Evolutionary conservation across 2,329 filamentous ascomycete species (phyloP), one percentile per base, ranked within the genome.

Genomic region (Trichoderma afroharzianum): DNA sequence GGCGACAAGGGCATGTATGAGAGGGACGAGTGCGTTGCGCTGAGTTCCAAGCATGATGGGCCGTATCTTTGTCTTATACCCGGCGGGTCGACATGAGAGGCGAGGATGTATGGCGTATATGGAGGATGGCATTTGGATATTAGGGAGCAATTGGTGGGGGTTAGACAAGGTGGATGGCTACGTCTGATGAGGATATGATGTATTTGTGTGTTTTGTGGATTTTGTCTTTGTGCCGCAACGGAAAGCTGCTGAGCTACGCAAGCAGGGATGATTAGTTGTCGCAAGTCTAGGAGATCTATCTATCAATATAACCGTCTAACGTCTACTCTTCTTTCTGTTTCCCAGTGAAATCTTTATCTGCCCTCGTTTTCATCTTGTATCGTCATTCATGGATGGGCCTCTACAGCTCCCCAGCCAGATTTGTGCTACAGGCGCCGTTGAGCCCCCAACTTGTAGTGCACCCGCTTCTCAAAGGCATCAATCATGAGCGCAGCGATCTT

Each of bases 401-500:
- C 14, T n/a, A 15, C 28, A n/a, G 63, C 26, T 28, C 43, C 9
- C 11, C 24, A 15, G 36, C n/a, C 26, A 24, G 15, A 15, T 28
- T 9, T 50, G n/a, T 43, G 53, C 57, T 57, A 69, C 7, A 72
- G 62, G 14, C 61, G 28, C 74, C 33, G 68, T 21, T 36, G 66
- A 63, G 15, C 21, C 8, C 71, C 75, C 7, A 82, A 73, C 67
- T 77, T 77, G 76, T 88, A 84, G 78, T 84, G 85, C 6, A 96
- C 94, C 78, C 93, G 87, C 81, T 89, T 88, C 83, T 98, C 95
- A 84, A 99, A 99, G 1, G 96, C 95, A 80, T 93, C 91, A 75
- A 98, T 92, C 94, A 99, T 97, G 74, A 92, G 86, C 4, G 90
- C 90, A 1, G 94, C 95, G 74, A 98, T 90, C 82, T 93, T 94